Evolutionary conservation across 1,139 yeast species (phyloP).

Genomic region (Candida gigantensis): DNA sequence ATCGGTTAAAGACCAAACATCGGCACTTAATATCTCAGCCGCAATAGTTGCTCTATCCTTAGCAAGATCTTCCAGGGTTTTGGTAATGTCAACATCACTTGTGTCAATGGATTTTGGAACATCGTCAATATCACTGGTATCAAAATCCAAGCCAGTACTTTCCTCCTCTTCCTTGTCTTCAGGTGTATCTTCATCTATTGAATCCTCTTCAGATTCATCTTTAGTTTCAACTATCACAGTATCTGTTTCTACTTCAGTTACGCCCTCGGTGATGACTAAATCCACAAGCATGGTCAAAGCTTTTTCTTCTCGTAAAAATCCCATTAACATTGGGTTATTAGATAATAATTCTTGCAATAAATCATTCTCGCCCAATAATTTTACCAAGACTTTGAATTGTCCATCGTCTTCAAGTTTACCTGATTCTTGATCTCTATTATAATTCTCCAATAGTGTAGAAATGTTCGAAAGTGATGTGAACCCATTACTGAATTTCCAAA

Average conservation of each 20-base stretch:
- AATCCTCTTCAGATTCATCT: constrained; percentile 5
- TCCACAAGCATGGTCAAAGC: constrained; percentile 67
- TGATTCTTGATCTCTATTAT: constrained; percentile 32
- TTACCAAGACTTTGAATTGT: constrained; percentile 48
- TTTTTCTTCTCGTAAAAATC: constrained; percentile 75
- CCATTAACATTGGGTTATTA: constrained; percentile 79
- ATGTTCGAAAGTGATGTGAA: constrained; percentile 76
- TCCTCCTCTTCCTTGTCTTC: constrained; percentile 11
- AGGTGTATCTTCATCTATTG: constrained; percentile 4
- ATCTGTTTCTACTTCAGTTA: constrained; percentile 10
- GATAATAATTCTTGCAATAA: constrained; percentile 80
- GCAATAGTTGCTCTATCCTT: constrained; percentile 81
- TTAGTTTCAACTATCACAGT: constrained; percentile 7
- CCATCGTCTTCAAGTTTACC: constrained; percentile 17
- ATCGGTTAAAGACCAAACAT: constrained; percentile 93
- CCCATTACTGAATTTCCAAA: constrained; percentile 91
- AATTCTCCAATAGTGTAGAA: constrained; percentile 67
- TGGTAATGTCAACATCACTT: constrained; percentile 30
- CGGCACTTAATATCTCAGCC: constrained; percentile 87
- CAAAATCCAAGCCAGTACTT: constrained; percentile 23
- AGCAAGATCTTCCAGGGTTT: constrained; percentile 53
- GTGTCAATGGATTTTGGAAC: constrained; percentile 20
- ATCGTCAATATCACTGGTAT: constrained; percentile 27
- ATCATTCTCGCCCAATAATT: constrained; percentile 82
- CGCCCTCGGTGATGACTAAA: constrained; percentile 57